A percentile compares a stretch with the other conserved stretches of the same genome.
Evolutionary conservation across 2,329 filamentous ascomycete genomes (phyloP).

Genomic region (Ceratocystis smalleyi): DNA sequence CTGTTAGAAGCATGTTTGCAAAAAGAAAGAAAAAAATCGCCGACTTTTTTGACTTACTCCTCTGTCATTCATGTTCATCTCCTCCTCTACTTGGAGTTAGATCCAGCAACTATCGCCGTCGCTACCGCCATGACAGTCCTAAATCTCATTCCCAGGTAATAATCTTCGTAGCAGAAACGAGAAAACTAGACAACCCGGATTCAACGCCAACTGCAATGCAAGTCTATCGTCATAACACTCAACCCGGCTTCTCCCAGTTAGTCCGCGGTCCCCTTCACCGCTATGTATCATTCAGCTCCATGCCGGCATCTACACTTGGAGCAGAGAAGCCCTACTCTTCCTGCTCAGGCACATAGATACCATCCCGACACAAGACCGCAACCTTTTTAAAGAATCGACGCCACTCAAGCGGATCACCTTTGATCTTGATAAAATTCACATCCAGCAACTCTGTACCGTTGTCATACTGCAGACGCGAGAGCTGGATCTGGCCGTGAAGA

Average conservation of each 20-base stretch:
- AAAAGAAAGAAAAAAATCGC: no score
- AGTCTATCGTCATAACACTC: neutral
- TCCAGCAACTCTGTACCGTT: conserved; percentile 52
- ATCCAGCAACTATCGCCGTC: no score
- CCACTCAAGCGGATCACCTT: conserved; percentile 95
- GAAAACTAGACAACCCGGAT: neutral
- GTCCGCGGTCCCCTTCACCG: neutral
- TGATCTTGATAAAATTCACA: conserved; percentile 82
- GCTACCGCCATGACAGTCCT: no score
- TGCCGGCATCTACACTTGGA: neutral
- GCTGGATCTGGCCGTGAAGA: conserved; percentile 57
- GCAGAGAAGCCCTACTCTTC: conserved; percentile 12
- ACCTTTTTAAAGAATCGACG: conserved; percentile 91
- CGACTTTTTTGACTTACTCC: no score
- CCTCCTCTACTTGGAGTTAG: no score
- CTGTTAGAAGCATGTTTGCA: no score
- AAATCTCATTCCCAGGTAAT: no score
- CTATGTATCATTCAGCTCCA: neutral
- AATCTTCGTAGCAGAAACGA: neutral
- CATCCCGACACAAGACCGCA: conserved; percentile 75
- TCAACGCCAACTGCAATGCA: neutral
- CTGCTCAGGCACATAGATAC: conserved; percentile 43
- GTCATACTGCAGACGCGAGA: conserved; percentile 48
- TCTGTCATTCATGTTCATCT: no score
- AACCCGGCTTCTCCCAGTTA: no score